Conservation (phyloP, 2,329 filamentous ascomycete genomes). For the Biscogniauxia marginata region DNA sequence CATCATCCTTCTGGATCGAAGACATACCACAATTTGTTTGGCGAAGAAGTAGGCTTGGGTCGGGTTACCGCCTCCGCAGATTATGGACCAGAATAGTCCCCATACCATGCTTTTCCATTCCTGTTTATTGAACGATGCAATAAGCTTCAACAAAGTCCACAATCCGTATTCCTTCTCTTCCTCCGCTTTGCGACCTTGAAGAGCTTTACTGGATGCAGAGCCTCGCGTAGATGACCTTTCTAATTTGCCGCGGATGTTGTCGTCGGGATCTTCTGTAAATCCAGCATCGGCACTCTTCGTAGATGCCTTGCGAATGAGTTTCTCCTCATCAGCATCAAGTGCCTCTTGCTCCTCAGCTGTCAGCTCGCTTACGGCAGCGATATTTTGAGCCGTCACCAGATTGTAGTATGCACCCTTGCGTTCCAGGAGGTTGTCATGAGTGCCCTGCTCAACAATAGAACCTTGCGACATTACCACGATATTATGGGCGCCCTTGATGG, state of each 20-base stretch:
- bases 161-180: conserved; percentile 62
- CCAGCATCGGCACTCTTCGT: conserved; percentile 38
- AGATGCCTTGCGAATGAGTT: conserved; percentile 48
- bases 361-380: conserved; percentile 60
- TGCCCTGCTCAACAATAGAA: conserved; percentile 88
- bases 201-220: conserved; percentile 68
- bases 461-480: conserved; percentile 91
- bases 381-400: conserved; percentile 85
- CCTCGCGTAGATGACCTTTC: conserved; percentile 54
- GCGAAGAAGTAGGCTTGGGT: conserved; percentile 80
- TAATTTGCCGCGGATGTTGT: conserved; percentile 59
- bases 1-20: conserved; percentile 36
- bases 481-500: conserved; percentile 90
- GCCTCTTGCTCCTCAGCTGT: conserved; percentile 50
- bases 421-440: conserved; percentile 75
- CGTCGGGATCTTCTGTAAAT: conserved; percentile 57
- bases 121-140: conserved; percentile 72
- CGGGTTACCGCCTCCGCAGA: conserved; percentile 80
- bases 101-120: conserved; percentile 72
- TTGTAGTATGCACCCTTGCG: conserved; percentile 73
- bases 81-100: conserved; percentile 70
- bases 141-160: conserved; percentile 75
- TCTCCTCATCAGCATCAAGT: conserved; percentile 49
- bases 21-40: conserved; percentile 75
- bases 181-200: conserved; percentile 55